Base-by-base conservation (phyloP, 768 basidiomycete species). In the Gyrodon lividus region DNA sequence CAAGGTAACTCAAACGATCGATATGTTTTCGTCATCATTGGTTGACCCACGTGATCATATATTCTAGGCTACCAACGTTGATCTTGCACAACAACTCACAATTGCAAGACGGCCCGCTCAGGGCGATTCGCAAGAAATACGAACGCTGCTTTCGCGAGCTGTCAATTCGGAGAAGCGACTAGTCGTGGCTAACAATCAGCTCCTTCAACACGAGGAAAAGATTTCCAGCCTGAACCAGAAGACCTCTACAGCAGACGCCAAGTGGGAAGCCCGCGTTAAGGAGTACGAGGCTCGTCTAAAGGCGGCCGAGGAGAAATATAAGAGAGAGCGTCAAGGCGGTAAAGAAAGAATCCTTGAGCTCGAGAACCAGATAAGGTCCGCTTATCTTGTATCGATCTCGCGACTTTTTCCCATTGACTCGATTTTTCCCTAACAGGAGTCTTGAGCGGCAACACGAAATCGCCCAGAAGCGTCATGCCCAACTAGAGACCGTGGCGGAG, bases 181-280 rank as follows among this genome's bases (percentile, higher is more conserved):
- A n/a, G 81, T 82, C 46, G 87, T 88, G 43, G 82, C 87, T 5
- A 87, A 87, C 62, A 93, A 94, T 57, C 92, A 96, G 66, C 77
- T 98, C 2, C 67, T 84, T 2, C 78, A 83, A 20, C 83, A 89
- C 3, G 96, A 98, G 65, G 92, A 95, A 70, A 87, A 87, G 71
- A 78, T 95, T 43, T 82, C 86, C 1, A 68, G 74, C 35, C 78
- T 89, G 70, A 87, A 86, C 57, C 77, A 84, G 71, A 88, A 85
- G 74, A 88, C 79, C 33, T 73, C 76, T 0, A 74, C 73, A 0
- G 87, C 89, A 0, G 94, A 97, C 59, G 74, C 72, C 46, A 96
- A 95, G 69, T 98, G 95, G 93, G 94, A 95, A 62, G 91, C 87
- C 0, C 77, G 95, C n/a, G 90, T 98, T 40, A 87, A 86, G 68